A percentile compares a stretch with the other conserved stretches of the same genome.
Conservation (phyloP, 257 asterid species). For the Agastache rugosa region DNA sequence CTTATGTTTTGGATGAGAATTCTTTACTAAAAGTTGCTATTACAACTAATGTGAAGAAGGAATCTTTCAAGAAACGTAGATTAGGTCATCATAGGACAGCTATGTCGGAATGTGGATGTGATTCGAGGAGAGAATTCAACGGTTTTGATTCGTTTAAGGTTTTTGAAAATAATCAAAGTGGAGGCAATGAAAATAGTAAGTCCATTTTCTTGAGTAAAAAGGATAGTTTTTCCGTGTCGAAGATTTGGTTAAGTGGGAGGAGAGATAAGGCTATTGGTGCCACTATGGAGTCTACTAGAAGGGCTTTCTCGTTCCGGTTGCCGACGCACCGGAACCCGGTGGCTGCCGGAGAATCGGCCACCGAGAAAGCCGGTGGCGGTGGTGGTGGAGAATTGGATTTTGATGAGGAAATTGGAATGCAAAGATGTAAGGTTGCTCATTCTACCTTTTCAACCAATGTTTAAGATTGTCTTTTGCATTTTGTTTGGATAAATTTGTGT, state of each 20-base stretch:
- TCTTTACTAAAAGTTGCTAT: conserved; percentile 72
- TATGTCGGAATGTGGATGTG: conserved; percentile 80
- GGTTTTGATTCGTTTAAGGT: conserved; percentile 53
- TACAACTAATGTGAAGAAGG: conserved; percentile 55
- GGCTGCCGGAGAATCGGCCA: conserved; percentile 21
- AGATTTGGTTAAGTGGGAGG: conserved; percentile 67
- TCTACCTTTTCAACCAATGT: conserved; percentile 54
- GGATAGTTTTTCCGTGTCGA: conserved; percentile 77
- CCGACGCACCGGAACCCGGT: conserved; percentile 35
- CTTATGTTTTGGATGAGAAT: conserved; percentile 75
- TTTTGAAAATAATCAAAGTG: conserved; percentile 19
- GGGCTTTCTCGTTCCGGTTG: conserved; percentile 72
- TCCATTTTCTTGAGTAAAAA: conserved; percentile 42
- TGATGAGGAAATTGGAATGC: conserved; percentile 52
- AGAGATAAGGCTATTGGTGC: conserved; percentile 44
- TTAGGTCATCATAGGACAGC: conserved; percentile 63
- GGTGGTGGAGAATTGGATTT: conserved; percentile 20
- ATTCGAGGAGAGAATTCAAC: conserved; percentile 68
- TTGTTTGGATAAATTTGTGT: conserved; percentile 2
- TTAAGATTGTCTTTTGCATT: conserved; percentile 38
- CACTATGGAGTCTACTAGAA: conserved; percentile 41
- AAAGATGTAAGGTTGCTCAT: conserved; percentile 57
- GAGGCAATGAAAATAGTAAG: conserved; percentile 25
- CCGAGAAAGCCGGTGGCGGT: conserved; percentile 19
- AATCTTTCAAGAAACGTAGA: conserved; percentile 47